Evolutionary conservation across 2,329 filamentous ascomycete genomes (phyloP), one percentile per base, ranked within the genome.

Genomic region (Ilyonectria robusta): DNA sequence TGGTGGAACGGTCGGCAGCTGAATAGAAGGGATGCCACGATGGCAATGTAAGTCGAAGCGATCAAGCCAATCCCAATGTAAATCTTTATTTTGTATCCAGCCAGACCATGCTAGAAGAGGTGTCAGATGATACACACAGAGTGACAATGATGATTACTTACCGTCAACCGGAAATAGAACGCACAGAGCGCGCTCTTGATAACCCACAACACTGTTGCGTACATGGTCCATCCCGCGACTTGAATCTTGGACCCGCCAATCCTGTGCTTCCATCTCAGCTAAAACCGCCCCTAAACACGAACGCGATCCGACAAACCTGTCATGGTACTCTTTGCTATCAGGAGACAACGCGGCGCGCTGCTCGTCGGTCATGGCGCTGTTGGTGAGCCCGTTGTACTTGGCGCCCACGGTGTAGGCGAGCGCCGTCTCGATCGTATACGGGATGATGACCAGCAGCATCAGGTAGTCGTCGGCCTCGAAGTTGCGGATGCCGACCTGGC

Each of bases 161-260:
- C 76, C 75, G 84, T 87, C 17, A 89, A 77, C 57, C 87, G 80
- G 11, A 81, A 79, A 73, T 88, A 88, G 70, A 86, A 88, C 37
- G 86, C 79, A 10, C 83, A 81, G 80, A 87, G 84, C 65, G 85
- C 87, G 2, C 80, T 75, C 73, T 89, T 89, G 66, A 88, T 72
- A 6, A 83, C 68, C 87, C 87, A 89, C 1, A 89, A 70, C 1
- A 87, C 73, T 0, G 83, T 77, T 0, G 83, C 82, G 60, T 89
- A 89, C 21, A 84, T 75, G 6, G 81, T 80, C 84, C 86, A 87
- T 8, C 87, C 87, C 0, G 84, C 75, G 10, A 89, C 75, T 62
- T 88, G 86, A 0, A 84, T 84, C 74, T 88, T 88, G 13, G 85
- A 87, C 0, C 86, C 87, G 6, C 80, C 81, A 13, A 87, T 81